Evolutionary conservation across 2,329 filamentous ascomycete species (phyloP), one percentile per base, ranked within the genome.

Genomic region (Fusarium anguioides): DNA sequence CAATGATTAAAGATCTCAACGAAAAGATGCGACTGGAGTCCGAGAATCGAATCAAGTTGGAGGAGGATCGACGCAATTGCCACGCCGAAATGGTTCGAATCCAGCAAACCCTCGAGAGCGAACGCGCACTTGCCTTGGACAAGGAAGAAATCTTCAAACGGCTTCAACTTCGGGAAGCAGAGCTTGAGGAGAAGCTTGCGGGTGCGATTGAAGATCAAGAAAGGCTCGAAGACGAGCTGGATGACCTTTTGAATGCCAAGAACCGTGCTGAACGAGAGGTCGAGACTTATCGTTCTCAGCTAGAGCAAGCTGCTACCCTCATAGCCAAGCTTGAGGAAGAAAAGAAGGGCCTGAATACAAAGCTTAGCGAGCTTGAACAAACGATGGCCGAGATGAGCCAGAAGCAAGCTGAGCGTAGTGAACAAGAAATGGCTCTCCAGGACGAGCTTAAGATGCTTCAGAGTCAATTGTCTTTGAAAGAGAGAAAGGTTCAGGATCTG

Each of bases 71-170:
- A 29, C 87, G 96, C 39, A 91, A 94, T 63, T 92, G 93, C 3
- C 92, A 98, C 70, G 84, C 90, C 15, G 96, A 99, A 74, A 91
- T 97, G 73, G 87, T 94, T 69, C 89, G 92, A 29, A 92, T 98
- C 44, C 94, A 97, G 76, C 93, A 98, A 72, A 97, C 93, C 0
- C 84, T 99, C 3, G 96, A 99, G 77, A 97, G 94, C 69, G 96
- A 99, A 79, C 89, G 96, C 47, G 93, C 95, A n/a, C 84, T 99
- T 39, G 96, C 96, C 2, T 82, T 99, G 7, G 96, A 99, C 79
- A 99, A 99, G 77, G 96, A 99, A 76, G 96, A 99, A 74, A 99
- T 99, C 61, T 99, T 98, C 83, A 96, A 95, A 76, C 89, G 96
- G n/a, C 84, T 99, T 21, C 96, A 97, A 75, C 82, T 90, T 51